A percentile compares a stretch with the other conserved stretches of the same genome.
Evolutionary conservation across 148 eudicot genomes (phyloP).

Genomic region (Rhododendron ferrugineum): DNA sequence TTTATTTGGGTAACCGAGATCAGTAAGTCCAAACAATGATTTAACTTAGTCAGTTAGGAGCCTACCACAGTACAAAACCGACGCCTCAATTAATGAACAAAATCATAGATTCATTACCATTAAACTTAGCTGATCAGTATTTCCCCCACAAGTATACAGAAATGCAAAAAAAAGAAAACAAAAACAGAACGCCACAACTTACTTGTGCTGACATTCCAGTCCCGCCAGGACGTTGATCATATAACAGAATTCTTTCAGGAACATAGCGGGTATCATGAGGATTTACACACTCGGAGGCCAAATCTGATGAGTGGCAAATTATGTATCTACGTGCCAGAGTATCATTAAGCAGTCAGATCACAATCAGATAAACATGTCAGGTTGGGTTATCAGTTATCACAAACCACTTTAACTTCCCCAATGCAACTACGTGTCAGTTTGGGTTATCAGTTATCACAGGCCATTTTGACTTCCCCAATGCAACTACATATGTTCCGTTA

Average conservation of each 20-base stretch:
- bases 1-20: neutral
- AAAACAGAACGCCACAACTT: slow-evolving; percentile 9
- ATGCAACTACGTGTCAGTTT: neutral
- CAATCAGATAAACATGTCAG: neutral
- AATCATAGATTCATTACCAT: neutral
- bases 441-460: neutral
- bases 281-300: slow-evolving; percentile 89
- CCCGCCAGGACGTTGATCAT: slow-evolving; percentile 93
- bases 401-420: neutral
- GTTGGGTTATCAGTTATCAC: neutral
- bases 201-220: slow-evolving; percentile 86
- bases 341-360: slow-evolving; percentile 14
- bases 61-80: neutral
- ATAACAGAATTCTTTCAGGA: slow-evolving; percentile 79
- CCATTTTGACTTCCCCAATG: neutral
- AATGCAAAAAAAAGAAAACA: neutral
- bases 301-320: slow-evolving; percentile 78
- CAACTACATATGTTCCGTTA: neutral
- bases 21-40: neutral
- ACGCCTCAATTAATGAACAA: neutral
- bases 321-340: slow-evolving; percentile 46
- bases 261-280: slow-evolving; percentile 78
- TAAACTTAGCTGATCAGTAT: neutral
- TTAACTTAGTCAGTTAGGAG: neutral
- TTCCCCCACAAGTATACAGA: neutral